These are phyloP conservation scores for Globisporangium irregulare DNA, from an alignment of 352 stramenopile genomes.

Conservation along the genomic window DNA sequence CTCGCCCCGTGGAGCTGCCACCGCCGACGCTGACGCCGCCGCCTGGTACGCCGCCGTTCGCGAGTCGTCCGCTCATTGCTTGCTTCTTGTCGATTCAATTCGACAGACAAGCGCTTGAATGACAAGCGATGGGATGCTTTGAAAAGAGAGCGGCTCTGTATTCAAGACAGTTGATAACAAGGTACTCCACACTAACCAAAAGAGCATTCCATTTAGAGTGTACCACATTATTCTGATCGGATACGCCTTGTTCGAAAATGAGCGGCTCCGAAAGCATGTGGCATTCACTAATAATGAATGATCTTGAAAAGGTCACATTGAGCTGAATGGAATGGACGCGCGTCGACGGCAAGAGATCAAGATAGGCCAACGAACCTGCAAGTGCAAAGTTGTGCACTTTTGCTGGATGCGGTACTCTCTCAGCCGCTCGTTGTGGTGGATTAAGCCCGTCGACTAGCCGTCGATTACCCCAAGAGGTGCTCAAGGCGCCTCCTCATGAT, in stretches of 20 bases:
- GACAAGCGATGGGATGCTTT: neutral
- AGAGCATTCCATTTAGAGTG: neutral
- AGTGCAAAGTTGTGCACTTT: neutral
- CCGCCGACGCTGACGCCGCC: slow-evolving; percentile 68
- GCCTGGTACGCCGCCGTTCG: neutral
- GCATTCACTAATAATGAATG: no score
- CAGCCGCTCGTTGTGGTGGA: neutral
- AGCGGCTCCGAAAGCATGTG: neutral
- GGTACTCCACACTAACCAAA: neutral
- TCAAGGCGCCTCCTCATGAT: neutral
- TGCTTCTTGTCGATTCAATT: neutral
- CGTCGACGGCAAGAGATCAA: neutral
- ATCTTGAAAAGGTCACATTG: slow-evolving; percentile 3
- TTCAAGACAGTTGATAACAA: neutral
- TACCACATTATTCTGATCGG: neutral
- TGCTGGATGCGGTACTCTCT: neutral
- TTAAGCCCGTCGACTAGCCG: neutral
- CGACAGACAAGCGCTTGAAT: neutral
- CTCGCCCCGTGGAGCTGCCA: slow-evolving; percentile 62
- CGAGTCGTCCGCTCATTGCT: slow-evolving; percentile 16
- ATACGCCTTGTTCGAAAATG: neutral
- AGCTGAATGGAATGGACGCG: no score
- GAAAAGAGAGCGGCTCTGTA: neutral
- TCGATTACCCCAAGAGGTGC: neutral
- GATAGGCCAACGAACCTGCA: neutral